A percentile compares a stretch with the other conserved stretches of the same genome.
phyloP scores from a whole-genome alignment of 2,329 filamentous ascomycete genomes.

The Calcarisporium arbuscula region DNA sequence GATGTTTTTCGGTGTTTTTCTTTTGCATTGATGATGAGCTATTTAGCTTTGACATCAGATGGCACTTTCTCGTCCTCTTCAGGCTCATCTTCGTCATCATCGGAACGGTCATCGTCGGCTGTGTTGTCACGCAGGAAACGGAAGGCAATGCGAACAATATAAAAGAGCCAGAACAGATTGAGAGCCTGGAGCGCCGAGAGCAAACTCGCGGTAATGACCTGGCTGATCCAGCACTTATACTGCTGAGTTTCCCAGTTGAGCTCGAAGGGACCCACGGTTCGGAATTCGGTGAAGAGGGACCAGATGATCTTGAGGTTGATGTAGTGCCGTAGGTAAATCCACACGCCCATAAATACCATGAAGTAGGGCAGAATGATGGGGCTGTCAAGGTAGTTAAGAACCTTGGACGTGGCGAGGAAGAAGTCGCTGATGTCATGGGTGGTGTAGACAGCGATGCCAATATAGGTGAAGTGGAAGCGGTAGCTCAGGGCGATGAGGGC shows the following conservation, averaged over 20 bases:
- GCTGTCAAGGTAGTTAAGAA: conserved; percentile 83
- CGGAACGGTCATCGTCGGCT: conserved; percentile 66
- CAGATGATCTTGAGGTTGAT: conserved; percentile 72
- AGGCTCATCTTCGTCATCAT: conserved; percentile 52
- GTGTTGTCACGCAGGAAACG: conserved; percentile 58
- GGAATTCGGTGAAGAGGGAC: conserved; percentile 69
- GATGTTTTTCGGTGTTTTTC: not conserved
- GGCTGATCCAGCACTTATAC: conserved; percentile 68
- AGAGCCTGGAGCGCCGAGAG: conserved; percentile 64
- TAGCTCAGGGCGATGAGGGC: conserved; percentile 81
- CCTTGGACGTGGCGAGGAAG: conserved; percentile 89
- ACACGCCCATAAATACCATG: conserved; percentile 70
- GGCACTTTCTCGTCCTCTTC: conserved; percentile 20
- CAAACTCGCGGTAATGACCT: conserved; percentile 60
- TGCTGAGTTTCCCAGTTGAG: conserved; percentile 71
- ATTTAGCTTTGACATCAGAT: conserved; percentile 8
- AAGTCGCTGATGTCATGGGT: conserved; percentile 94
- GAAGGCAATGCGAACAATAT: conserved; percentile 69
- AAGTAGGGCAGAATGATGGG: conserved; percentile 79
- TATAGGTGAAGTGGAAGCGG: conserved; percentile 94
- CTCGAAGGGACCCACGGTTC: conserved; percentile 66
- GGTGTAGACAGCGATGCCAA: conserved; percentile 87
- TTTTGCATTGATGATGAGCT: not conserved
- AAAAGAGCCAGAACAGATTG: conserved; percentile 77
- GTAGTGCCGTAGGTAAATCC: conserved; percentile 87